phyloP scores from a whole-genome alignment of 805 yeast species.

The Wickerhamiella azymoides region DNA sequence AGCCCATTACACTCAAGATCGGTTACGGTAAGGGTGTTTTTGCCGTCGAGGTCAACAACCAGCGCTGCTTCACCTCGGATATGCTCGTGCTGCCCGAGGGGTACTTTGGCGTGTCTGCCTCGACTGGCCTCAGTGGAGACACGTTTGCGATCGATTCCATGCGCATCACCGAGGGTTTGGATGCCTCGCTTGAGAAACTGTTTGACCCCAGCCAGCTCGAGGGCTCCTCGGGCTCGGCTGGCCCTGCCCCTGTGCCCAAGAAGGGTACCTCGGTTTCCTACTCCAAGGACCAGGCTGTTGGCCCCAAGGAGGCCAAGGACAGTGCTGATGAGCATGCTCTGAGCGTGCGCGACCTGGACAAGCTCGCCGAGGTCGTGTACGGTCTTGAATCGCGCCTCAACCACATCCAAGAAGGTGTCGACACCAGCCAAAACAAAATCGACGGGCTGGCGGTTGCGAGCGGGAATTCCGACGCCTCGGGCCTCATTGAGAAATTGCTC shows the following conservation, averaged over 20 bases:
- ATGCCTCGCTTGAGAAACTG: slow-evolving; percentile 10
- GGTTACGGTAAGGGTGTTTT: slow-evolving; percentile 23
- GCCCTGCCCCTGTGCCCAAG: not conserved
- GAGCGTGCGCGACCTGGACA: not conserved
- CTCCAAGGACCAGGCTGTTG: not conserved
- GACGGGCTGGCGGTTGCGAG: not conserved
- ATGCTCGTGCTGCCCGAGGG: slow-evolving; percentile 24
- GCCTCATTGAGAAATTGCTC: not conserved
- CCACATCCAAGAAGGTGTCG: not conserved
- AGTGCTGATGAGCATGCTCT: not conserved
- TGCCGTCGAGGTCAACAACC: slow-evolving; percentile 28
- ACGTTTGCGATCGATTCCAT: slow-evolving; percentile 12
- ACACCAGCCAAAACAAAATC: not conserved
- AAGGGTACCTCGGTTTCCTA: not conserved
- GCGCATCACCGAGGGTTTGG: slow-evolving; percentile 11
- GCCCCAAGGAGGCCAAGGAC: not conserved
- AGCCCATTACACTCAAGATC: slow-evolving; percentile 21
- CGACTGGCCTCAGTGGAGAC: slow-evolving; percentile 15
- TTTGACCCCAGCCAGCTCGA: slow-evolving; percentile 11
- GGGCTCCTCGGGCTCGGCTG: no score
- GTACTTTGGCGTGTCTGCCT: slow-evolving; percentile 26
- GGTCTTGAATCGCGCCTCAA: not conserved
- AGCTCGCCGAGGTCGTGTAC: not conserved
- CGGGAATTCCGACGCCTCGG: not conserved
- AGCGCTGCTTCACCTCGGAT: slow-evolving; percentile 25